Percentiles rank a stretch among this genome's conserved stretches.
Evolutionary conservation across 1,284 basidiomycete genomes (phyloP).

Genomic region (Boletus calvinii): DNA sequence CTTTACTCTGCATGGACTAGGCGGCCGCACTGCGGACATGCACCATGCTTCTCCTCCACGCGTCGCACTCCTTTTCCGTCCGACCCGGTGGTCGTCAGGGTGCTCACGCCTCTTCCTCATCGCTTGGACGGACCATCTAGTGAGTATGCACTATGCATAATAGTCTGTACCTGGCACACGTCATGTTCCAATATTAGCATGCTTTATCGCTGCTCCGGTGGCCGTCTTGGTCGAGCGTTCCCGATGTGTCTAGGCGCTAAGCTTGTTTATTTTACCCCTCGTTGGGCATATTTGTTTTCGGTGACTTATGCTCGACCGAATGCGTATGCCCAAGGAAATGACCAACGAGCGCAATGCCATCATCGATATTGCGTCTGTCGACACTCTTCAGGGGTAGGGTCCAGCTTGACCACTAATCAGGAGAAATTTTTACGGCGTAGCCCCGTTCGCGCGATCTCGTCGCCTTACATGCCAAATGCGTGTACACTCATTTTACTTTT

Average conservation of each 20-base stretch:
- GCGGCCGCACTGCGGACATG: slow-evolving; percentile 31
- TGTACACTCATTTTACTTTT: neutral
- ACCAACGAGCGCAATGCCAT: slow-evolving; percentile 2
- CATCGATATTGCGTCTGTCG: neutral
- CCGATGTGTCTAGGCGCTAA: slow-evolving; percentile 15
- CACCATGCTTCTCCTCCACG: slow-evolving; percentile 8
- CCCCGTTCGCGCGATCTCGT: neutral
- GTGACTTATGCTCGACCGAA: slow-evolving; percentile 3
- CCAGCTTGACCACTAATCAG: slow-evolving; percentile 1
- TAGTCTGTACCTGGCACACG: slow-evolving; percentile 2
- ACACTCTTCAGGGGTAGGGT: slow-evolving; percentile 13
- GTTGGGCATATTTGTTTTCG: slow-evolving; percentile 8
- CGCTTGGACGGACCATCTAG: neutral
- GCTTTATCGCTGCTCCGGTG: neutral
- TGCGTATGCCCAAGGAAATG: neutral
- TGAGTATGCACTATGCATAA: slow-evolving; percentile 3
- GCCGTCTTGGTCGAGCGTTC: slow-evolving; percentile 3
- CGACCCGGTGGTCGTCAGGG: slow-evolving; percentile 1
- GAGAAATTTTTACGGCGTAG: slow-evolving; percentile 6
- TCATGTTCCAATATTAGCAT: slow-evolving; percentile 13
- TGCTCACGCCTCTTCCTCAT: neutral
- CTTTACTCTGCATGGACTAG: slow-evolving; percentile 6
- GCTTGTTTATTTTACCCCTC: neutral
- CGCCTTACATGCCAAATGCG: slow-evolving; percentile 4
- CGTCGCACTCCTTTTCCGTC: slow-evolving; percentile 1